Evolutionary conservation across 2,329 filamentous ascomycete genomes (phyloP), one percentile per base, ranked within the genome.

Genomic region (Aspergillus novofumigatus): DNA sequence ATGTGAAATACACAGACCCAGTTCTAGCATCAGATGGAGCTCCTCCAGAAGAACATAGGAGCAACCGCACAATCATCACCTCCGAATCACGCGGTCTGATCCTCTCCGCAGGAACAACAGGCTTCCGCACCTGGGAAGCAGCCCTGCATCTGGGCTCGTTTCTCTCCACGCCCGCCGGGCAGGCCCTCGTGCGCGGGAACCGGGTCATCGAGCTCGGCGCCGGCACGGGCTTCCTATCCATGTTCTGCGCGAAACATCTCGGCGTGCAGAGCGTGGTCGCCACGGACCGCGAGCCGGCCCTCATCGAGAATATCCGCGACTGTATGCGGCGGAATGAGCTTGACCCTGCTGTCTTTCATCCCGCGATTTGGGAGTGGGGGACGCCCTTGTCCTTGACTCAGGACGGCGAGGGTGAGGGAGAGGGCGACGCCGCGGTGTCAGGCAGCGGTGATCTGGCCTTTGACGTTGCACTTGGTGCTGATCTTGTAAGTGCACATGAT

Each of bases 61-160:
- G 35, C 50, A 17, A 21, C 42, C 63, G 60, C 49, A 69, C 62
- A 61, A 72, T 69, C 53, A 74, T 65, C 62, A 77, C 62, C 50
- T 86, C 62, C 80, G 83, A 61, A 73, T 86, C 54, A 71, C 86
- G 59, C 79, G 86, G 72, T 71, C 77, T 71, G 72, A 83, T 66
- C 74, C 81, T 68, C 66, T 85, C 83, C 4, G 82, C 82, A 5
- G 81, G 83, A 9, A 87, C 83, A 1, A 89, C 86, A 0, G 87
- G 87, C 0, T 83, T 86, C 51, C 80, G 86, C 41, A 90, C 87
- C 2, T 89, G 87, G 87, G 86, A 89, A 72, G 86, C 84, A 4
- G 83, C 86, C 6, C 74, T 89, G 3, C 83, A 87, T 62, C 79
- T 89, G 1, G 86, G 80, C 9, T 79, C 82, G 2, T 89, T 84